Base-by-base conservation (phyloP, 768 basidiomycete species). In the Austroboletus festivus region DNA sequence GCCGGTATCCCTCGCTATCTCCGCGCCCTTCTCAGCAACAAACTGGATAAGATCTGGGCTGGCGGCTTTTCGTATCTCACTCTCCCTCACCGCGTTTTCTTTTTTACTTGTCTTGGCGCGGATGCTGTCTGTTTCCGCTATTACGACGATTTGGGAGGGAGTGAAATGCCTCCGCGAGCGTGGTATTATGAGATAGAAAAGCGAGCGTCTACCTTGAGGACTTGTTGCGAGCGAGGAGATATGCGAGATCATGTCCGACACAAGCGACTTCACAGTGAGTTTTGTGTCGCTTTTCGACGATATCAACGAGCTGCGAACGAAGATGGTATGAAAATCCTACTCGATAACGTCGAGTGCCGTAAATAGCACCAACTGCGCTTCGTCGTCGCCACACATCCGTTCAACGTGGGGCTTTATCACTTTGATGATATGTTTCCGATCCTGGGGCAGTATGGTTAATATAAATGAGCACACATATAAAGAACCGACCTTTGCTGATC, bases 401-500 rank as follows among this genome's bases (percentile, higher is more conserved):
- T 88, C 86, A 21, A 94, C 75, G 57, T 96, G 92, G 1, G 92
- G 91, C 57, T 93, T 93, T 43, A 97, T 76, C 5, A 81, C 78
- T 72, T 94, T 94, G 46, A 95, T 73, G 44, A 94, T 90, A 53
- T 86, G 84, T 77, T 96, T 97, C 47, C 93, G 80, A 64, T 96
- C 93, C 86, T 88, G 42, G 41, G 45, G 42, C 5, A 19, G 19
- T 2, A 23, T 34, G 47, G 34, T 35, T 20, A 26, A 33, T 18
- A 6, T 13, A 35, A 2, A 40, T 18, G 34, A 30, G n/a, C 13
- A 33, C 13, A 26, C 20, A 9, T 22, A 21, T 11, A 19, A 5
- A 12, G 4, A 19, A 34, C 57, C 63, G 18, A 85, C 88, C 72
- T 96, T 97, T 4, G 93, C 91, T 12, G 78, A 81, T 5, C 91